phyloP scores from a whole-genome alignment of 352 stramenopile genomes.

The Phytophthora cryptogea region DNA sequence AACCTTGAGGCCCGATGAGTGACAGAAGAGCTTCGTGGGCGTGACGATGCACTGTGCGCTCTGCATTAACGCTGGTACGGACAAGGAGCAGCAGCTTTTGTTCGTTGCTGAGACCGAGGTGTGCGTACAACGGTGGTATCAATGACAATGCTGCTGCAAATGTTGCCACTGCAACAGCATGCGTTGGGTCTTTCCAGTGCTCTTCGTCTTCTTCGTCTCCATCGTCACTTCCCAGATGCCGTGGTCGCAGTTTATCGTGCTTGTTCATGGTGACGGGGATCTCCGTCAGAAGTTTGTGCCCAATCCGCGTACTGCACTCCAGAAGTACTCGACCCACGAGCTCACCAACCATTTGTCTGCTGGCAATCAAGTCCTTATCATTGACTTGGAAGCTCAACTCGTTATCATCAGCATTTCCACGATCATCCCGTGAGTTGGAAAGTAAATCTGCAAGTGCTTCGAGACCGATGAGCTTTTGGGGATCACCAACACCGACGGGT shows the following conservation, averaged over 20 bases:
- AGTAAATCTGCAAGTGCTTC: constrained; percentile 45
- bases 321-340: constrained; percentile 69
- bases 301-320: constrained; percentile 69
- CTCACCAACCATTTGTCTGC: constrained; percentile 48
- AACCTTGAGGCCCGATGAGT: constrained; percentile 27
- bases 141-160: constrained; percentile 50
- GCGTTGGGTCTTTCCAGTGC: constrained; percentile 54
- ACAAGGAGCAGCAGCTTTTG: constrained; percentile 70
- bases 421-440: constrained; percentile 1
- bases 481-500: constrained; percentile 64
- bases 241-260: constrained; percentile 4
- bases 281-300: constrained; percentile 51
- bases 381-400: constrained; percentile 34
- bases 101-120: constrained; percentile 57
- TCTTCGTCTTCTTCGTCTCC: constrained; percentile 9
- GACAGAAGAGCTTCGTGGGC: constrained; percentile 43
- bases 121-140: constrained; percentile 50
- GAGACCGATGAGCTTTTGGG: constrained; percentile 75
- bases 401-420: not conserved
- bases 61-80: constrained; percentile 52
- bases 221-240: not conserved
- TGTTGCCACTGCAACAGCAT: constrained; percentile 50
- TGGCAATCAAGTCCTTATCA: constrained; percentile 35
- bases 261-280: constrained; percentile 10
- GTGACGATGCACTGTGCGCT: constrained; percentile 42